Conservation (phyloP, 2,329 filamentous ascomycete species). For the Coleophoma crateriformis region DNA sequence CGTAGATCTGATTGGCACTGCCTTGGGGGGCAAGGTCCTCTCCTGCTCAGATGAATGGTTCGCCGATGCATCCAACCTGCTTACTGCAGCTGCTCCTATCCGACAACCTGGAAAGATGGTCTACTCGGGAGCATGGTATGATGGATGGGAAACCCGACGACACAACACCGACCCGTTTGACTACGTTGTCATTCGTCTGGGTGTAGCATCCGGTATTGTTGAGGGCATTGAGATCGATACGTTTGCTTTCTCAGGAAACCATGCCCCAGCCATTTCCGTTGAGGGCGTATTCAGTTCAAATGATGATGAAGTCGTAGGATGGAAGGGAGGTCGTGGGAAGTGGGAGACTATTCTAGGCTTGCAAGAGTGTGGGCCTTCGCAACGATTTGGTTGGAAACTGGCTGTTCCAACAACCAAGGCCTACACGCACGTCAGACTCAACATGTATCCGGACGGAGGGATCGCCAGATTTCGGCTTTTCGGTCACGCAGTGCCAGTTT, state of each 20-base stretch:
- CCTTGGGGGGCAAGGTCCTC: slow-evolving; percentile 57
- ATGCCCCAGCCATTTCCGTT: slow-evolving; percentile 73
- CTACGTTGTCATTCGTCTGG: slow-evolving; percentile 61
- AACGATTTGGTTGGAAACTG: slow-evolving; percentile 70
- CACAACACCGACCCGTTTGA: slow-evolving; percentile 61
- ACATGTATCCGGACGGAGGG: slow-evolving; percentile 83
- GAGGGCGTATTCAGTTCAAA: slow-evolving; percentile 66
- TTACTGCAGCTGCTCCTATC: slow-evolving; percentile 59
- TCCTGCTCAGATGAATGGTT: slow-evolving; percentile 67
- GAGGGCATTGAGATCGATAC: slow-evolving; percentile 76
- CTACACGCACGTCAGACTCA: slow-evolving; percentile 74
- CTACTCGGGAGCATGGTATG: slow-evolving; percentile 64
- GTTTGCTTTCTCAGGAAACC: slow-evolving; percentile 76
- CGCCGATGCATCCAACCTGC: slow-evolving; percentile 57
- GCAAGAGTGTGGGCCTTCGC: slow-evolving; percentile 68
- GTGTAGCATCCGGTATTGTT: slow-evolving; percentile 66
- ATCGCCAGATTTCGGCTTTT: slow-evolving; percentile 77
- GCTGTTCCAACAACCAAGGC: slow-evolving; percentile 52
- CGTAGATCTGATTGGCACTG: slow-evolving; percentile 54
- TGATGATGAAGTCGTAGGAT: slow-evolving; percentile 60
- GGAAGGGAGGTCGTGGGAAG: slow-evolving; percentile 50
- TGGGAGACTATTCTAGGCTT: slow-evolving; percentile 70
- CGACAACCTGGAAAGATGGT: slow-evolving; percentile 63
- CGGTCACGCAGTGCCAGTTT: slow-evolving; percentile 70
- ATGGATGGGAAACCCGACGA: slow-evolving; percentile 64